phyloP scores from a whole-genome alignment of 345 rosid species.

The Pugionium dolabratum region DNA sequence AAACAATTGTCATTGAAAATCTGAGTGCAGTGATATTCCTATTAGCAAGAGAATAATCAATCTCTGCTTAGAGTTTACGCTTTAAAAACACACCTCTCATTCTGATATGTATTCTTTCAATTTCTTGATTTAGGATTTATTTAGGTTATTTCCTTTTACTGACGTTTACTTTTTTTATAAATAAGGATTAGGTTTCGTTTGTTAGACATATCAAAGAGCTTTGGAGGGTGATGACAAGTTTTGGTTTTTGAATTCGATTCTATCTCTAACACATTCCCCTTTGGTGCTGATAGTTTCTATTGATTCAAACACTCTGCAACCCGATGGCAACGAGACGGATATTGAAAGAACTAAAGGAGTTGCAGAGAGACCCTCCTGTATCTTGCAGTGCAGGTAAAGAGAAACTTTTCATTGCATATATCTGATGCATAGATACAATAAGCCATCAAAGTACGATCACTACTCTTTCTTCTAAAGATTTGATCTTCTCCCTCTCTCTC shows the following conservation, averaged over 20 bases:
- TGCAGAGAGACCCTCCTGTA: slow-evolving; percentile 72
- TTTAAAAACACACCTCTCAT: slow-evolving; percentile 29
- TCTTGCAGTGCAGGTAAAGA: slow-evolving; percentile 70
- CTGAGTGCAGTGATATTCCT: slow-evolving; percentile 15
- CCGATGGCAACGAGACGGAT: slow-evolving; percentile 63
- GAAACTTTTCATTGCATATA: neutral
- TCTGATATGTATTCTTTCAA: neutral
- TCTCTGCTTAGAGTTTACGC: slow-evolving; percentile 34
- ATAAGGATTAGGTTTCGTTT: slow-evolving; percentile 12
- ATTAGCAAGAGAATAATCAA: slow-evolving; percentile 28
- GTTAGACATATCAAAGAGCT: neutral
- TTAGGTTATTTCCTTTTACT: too few species aligned
- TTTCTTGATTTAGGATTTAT: neutral
- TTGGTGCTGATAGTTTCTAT: too few species aligned
- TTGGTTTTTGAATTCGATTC: too few species aligned
- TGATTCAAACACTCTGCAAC: slow-evolving; percentile 2
- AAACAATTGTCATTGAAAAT: slow-evolving; percentile 3
- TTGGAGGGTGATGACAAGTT: too few species aligned
- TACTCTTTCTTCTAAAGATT: neutral
- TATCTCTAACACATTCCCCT: too few species aligned
- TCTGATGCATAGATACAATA: slow-evolving; percentile 10
- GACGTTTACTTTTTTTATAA: neutral
- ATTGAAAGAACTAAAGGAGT: slow-evolving; percentile 62
- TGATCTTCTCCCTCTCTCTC: neutral
- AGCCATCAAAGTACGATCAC: slow-evolving; percentile 18